A percentile compares a stretch with the other conserved stretches of the same genome.
Conservation (phyloP, 1,284 basidiomycete genomes). For the Tausonia pullulans region DNA sequence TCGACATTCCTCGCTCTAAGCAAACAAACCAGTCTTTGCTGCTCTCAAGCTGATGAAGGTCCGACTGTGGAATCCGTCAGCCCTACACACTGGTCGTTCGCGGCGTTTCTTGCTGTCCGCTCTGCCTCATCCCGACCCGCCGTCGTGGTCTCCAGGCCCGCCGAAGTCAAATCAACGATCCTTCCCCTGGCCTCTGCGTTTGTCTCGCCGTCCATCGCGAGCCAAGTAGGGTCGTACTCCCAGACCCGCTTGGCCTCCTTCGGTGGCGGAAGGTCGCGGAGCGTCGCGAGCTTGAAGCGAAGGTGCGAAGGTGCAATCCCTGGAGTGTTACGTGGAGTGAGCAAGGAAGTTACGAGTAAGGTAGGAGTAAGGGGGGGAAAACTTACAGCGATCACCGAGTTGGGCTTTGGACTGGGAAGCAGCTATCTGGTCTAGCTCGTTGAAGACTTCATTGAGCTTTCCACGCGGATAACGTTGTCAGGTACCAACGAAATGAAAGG, state of each 20-base stretch:
- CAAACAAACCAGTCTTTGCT: neutral
- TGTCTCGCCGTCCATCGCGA: neutral
- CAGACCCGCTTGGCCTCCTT: neutral
- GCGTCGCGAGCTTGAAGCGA: constrained; percentile 11
- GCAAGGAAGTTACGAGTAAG: neutral
- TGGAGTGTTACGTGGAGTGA: neutral
- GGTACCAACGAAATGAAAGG: neutral
- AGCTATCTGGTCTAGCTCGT: constrained; percentile 24
- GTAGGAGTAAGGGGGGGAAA: neutral
- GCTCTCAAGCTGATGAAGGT: too few species aligned
- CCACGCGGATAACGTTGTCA: neutral
- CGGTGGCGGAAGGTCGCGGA: constrained; percentile 6
- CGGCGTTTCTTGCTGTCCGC: neutral
- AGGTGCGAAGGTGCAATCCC: constrained; percentile 1
- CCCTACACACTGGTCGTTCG: neutral
- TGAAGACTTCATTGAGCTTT: constrained; percentile 27
- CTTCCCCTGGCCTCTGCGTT: neutral
- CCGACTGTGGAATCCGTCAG: too few species aligned
- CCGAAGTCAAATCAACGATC: neutral
- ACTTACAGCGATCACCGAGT: constrained; percentile 25
- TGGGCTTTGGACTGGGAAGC: constrained; percentile 21
- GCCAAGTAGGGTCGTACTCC: constrained; percentile 11
- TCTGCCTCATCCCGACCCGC: constrained; percentile 4
- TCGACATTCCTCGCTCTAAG: neutral
- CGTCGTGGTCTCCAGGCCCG: neutral